These are phyloP conservation scores for Cyanidiococcus yangmingshanensis DNA, from an alignment of 23 red algal genomes.

Conservation along the genomic window DNA sequence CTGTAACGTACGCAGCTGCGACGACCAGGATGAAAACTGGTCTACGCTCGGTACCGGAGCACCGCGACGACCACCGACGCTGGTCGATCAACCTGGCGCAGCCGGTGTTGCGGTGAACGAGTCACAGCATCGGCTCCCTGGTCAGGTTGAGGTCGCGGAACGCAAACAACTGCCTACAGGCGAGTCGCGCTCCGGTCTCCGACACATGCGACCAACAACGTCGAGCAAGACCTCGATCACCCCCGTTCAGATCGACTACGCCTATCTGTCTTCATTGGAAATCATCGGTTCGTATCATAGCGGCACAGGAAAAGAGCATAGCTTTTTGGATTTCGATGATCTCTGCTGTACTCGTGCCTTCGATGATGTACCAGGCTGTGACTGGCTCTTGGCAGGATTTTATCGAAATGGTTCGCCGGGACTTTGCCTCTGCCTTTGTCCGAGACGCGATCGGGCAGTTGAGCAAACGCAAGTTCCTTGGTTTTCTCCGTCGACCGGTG, in stretches of 20 bases:
- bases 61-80: not conserved
- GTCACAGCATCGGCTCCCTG: not conserved
- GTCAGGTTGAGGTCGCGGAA: not conserved
- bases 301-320: constrained; percentile 7
- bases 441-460: constrained; percentile 13
- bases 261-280: constrained; percentile 2
- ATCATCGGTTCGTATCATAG: constrained; percentile 10
- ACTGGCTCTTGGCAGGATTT: constrained; percentile 3
- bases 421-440: constrained; percentile 10
- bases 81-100: not conserved
- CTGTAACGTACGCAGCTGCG: not conserved
- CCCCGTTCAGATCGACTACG: constrained; percentile 20
- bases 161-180: not conserved
- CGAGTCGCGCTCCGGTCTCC: not conserved
- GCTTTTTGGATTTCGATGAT: constrained; percentile 16
- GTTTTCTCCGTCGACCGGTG: not conserved
- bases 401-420: constrained; percentile 13
- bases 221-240: not conserved
- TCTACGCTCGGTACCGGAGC: not conserved
- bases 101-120: not conserved
- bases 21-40: not conserved
- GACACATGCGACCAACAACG: not conserved
- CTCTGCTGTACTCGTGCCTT: constrained; percentile 11
- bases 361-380: constrained; percentile 14
- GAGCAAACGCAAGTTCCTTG: constrained; percentile 19